These are phyloP conservation scores for Coemansia sp. DNA, from an alignment of 192 early-diverging fungal species.

Conservation along the genomic window DNA sequence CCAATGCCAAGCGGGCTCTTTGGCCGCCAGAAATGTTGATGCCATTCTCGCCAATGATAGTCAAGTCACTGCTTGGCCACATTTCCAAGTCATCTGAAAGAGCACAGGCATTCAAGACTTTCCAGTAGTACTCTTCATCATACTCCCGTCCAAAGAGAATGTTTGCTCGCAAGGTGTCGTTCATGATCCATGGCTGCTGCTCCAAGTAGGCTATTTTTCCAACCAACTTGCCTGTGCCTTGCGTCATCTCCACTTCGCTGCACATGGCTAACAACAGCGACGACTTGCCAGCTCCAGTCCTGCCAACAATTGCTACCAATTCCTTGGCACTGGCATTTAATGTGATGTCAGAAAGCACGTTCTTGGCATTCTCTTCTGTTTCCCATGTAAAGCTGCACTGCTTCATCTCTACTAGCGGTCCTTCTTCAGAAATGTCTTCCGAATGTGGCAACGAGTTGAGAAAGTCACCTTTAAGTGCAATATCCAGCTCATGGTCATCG, in stretches of 20 bases:
- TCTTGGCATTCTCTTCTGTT: not conserved
- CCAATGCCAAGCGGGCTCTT: constrained; percentile 66
- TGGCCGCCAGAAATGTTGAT: constrained; percentile 79
- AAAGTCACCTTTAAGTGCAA: constrained; percentile 21
- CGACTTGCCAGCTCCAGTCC: constrained; percentile 67
- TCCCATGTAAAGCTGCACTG: constrained; percentile 24
- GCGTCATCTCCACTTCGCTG: constrained; percentile 51
- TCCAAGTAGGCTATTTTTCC: constrained; percentile 29
- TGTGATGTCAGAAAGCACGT: constrained; percentile 12
- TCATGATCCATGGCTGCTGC: constrained; percentile 41
- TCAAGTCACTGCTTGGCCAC: constrained; percentile 65
- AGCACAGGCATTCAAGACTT: constrained; percentile 64
- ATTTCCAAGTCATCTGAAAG: constrained; percentile 66
- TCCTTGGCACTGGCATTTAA: constrained; percentile 24
- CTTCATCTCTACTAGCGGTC: constrained; percentile 8
- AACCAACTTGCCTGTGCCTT: constrained; percentile 28
- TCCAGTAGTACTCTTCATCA: constrained; percentile 61
- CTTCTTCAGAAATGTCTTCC: not conserved
- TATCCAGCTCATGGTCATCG: constrained; percentile 15
- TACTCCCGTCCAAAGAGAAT: constrained; percentile 75
- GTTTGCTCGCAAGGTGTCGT: constrained; percentile 74
- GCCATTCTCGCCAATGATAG: constrained; percentile 71
- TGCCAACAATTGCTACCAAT: constrained; percentile 62
- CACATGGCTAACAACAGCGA: constrained; percentile 62
- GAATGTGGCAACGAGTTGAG: constrained; percentile 16